Evolutionary conservation across 352 stramenopile species (phyloP), one percentile per base, ranked within the genome.

Genomic region (Pythium volutum): DNA sequence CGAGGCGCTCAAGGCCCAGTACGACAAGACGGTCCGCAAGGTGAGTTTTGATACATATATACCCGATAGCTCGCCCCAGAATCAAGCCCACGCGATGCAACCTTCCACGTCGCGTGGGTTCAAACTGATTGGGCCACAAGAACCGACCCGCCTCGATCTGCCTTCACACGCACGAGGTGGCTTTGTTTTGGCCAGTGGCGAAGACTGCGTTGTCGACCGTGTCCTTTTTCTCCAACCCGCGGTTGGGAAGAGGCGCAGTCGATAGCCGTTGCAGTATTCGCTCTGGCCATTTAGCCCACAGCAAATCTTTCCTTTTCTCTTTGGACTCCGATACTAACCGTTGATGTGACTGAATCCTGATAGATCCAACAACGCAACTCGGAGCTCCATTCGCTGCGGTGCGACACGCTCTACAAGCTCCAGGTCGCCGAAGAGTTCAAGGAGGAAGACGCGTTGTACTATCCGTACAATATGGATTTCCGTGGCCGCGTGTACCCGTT

Each of bases 391-490:
- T 98, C 93, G 55, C 79, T 99, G 42, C 81, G 96, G 58, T 98
- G 96, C 70, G 97, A 98, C 67, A 92, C 92, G 25, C 77, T 92
- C 34, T 88, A 98, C 60, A 99, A 99, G 76, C 71, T 99, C 15
- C 89, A 97, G 57, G 91, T 98, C 57, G 96, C 96, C 0, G 78
- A 98, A 50, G 88, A 98, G 57, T 99, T 99, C 72, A 87, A 95
- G 71, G 82, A 99, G 61, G 97, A 98, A 71, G 82, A 97, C 16
- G 88, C 89, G 60, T 89, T 99, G 25, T 99, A 98, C 77, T 99
- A 98, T 69, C 97, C 97, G 38, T 99, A 99, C 84, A 99, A 99
- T 76, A 88, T 99, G 75, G 98, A 99, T 68, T 99, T 99, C 75
- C 87, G 98, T 36, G 97, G 98, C 33, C 84, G 98, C 48, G 97